Evolutionary conservation across 768 basidiomycete genomes (phyloP), one percentile per base, ranked within the genome.

Genomic region (Xerocomus potaroensis): DNA sequence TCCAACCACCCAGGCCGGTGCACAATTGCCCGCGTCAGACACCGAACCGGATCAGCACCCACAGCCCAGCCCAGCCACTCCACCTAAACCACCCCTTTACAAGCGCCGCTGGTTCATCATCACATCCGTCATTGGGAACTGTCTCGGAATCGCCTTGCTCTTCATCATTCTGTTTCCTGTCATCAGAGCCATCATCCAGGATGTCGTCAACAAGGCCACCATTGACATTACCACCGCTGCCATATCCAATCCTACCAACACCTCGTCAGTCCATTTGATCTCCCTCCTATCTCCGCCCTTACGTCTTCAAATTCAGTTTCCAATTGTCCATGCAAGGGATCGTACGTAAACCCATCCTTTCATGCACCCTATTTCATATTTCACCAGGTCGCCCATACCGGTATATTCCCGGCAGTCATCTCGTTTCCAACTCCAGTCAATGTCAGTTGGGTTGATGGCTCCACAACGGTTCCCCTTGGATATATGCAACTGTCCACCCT

Each of bases 121-220:
- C 49, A 72, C 75, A 23, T 70, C 72, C 43, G 58, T 79, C 50
- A 70, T 84, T 23, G 56, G 71, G 4, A 63, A 73, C 15, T 72
- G 76, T 5, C 56, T 86, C 14, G 77, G 69, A 29, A 83, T 87
- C 43, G 80, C 73, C 14, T 59, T 86, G 30, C 63, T 87, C 16
- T 87, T 87, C 64, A 76, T 87, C 50, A 38, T 86, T 10, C 63
- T 87, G 19, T 87, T 78, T 61, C 84, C 84, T 6, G 80, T 87
- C 45, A 70, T 87, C 46, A 74, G 66, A 41, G 83, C 83, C 36
- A 82, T 86, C 52, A 73, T 77, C 16, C 83, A 84, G 52, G 72
- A 80, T 33, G 76, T 87, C 32, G 74, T 87, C 14, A 78, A 84
- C 47, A 69, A 71, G 30, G 66, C 77, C 27, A 71, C 70, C 18